A percentile compares a stretch with the other conserved stretches of the same genome.
Evolutionary conservation across 2,329 filamentous ascomycete species (phyloP).

Genomic region (Ascochyta clinopodiicola): DNA sequence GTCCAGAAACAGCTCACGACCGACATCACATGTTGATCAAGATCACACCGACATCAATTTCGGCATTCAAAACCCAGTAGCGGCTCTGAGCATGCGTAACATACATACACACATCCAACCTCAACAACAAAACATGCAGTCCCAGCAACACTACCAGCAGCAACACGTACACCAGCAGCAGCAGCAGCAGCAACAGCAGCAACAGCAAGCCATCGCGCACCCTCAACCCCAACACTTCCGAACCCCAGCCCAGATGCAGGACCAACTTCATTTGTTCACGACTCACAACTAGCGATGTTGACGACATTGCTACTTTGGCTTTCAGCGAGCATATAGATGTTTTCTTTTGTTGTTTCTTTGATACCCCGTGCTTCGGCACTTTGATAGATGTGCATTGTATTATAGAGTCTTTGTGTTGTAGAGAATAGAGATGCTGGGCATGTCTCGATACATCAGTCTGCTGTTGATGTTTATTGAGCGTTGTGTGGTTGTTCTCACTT

Average conservation of each 20-base stretch:
- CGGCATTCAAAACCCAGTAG: slow-evolving; percentile 26
- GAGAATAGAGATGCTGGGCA: slow-evolving; percentile 1
- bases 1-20: slow-evolving; percentile 34
- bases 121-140: slow-evolving; percentile 26
- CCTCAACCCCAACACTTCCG: slow-evolving; percentile 26
- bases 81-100: slow-evolving; percentile 31
- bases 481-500: too few relatives aligned
- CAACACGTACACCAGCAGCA: slow-evolving; percentile 15
- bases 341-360: slow-evolving; percentile 21
- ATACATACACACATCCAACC: slow-evolving; percentile 11
- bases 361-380: slow-evolving; percentile 30
- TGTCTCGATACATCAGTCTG: too few relatives aligned
- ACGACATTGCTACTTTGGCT: slow-evolving; percentile 7
- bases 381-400: slow-evolving; percentile 29
- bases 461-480: too few relatives aligned
- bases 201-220: slow-evolving; percentile 33
- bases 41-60: slow-evolving; percentile 33
- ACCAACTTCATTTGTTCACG: slow-evolving; percentile 33
- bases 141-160: slow-evolving; percentile 22
- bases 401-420: slow-evolving; percentile 13
- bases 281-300: slow-evolving; percentile 23
- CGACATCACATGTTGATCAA: slow-evolving; percentile 32
- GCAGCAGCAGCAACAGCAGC: slow-evolving; percentile 28
- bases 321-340: slow-evolving; percentile 28
- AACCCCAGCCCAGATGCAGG: slow-evolving; percentile 29